These are phyloP conservation scores for Madurella mycetomatis DNA, from an alignment of 2,329 filamentous ascomycete genomes.

Conservation along the genomic window DNA sequence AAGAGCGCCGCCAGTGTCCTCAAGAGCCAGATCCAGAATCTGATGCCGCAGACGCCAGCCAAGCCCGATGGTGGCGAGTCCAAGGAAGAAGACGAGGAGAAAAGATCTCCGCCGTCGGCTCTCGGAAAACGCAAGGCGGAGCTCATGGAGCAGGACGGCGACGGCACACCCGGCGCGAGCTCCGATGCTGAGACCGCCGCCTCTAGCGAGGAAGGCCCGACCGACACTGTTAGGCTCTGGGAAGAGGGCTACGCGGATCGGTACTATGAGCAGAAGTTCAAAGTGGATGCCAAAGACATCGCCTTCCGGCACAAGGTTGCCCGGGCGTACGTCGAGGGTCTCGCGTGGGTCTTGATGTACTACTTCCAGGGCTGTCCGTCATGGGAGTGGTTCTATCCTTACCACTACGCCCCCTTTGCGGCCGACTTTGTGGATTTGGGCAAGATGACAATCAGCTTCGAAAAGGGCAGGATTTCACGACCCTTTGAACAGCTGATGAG, in stretches of 20 bases:
- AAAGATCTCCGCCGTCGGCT: constrained; percentile 26
- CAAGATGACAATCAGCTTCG: constrained; percentile 74
- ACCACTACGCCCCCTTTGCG: constrained; percentile 97
- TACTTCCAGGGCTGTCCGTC: constrained; percentile 98
- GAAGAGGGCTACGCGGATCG: constrained; percentile 92
- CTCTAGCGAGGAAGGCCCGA: constrained; percentile 58
- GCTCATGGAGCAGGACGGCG: constrained; percentile 57
- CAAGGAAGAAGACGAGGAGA: constrained; percentile 11
- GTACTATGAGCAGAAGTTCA: constrained; percentile 96
- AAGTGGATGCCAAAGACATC: constrained; percentile 72
- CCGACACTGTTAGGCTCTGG: constrained; percentile 86
- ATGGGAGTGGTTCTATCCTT: constrained; percentile 99
- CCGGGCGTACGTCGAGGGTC: constrained; percentile 85
- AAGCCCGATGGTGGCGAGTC: constrained; percentile 13
- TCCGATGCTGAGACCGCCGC: constrained; percentile 43
- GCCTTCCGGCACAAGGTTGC: constrained; percentile 88
- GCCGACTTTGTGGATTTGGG: constrained; percentile 84
- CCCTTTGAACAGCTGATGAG: constrained; percentile 99
- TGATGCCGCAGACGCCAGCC: constrained; percentile 28
- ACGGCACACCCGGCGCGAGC: constrained; percentile 55
- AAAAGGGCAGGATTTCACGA: constrained; percentile 77
- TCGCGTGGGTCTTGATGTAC: constrained; percentile 92
- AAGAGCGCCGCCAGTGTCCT: constrained; percentile 89
- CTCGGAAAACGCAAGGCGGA: constrained; percentile 70
- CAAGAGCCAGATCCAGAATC: constrained; percentile 69